Conservation (phyloP, 73 alveolate species). For the Urostyla sp. region DNA sequence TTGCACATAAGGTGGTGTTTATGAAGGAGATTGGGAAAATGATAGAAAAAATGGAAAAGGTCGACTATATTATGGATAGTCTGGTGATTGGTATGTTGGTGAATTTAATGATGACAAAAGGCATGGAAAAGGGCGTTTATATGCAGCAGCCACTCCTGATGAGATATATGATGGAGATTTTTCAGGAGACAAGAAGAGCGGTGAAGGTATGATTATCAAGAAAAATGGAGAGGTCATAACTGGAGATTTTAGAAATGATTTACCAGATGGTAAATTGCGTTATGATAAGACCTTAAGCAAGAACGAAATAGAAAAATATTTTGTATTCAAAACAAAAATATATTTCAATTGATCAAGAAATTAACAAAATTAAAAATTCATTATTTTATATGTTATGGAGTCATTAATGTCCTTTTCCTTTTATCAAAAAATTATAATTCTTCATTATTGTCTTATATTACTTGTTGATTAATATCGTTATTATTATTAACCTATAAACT, state of each 20-base stretch:
- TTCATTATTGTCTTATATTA: too few species aligned
- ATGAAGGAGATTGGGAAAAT: slow-evolving; percentile 52
- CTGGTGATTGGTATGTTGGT: slow-evolving; percentile 37
- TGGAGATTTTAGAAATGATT: slow-evolving; percentile 56
- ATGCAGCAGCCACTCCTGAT: slow-evolving; percentile 35
- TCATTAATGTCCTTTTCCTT: too few species aligned
- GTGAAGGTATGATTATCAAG: slow-evolving; percentile 38
- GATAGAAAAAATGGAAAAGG: slow-evolving; percentile 56
- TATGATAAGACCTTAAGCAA: slow-evolving; percentile 25
- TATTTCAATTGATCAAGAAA: too few species aligned
- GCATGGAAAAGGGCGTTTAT: slow-evolving; percentile 36
- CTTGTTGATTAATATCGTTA: too few species aligned
- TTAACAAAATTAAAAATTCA: too few species aligned
- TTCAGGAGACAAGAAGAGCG: slow-evolving; percentile 36
- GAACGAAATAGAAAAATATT: slow-evolving; percentile 26
- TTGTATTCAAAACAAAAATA: too few species aligned
- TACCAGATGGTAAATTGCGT: slow-evolving; percentile 23
- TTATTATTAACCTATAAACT: too few species aligned
- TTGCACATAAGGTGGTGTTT: slow-evolving; percentile 28
- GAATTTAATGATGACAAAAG: slow-evolving; percentile 28
- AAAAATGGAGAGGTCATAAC: slow-evolving; percentile 31
- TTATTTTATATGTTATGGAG: too few species aligned
- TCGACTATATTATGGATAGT: background rate
- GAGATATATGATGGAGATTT: slow-evolving; percentile 63
- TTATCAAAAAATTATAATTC: too few species aligned